Percentiles rank a stretch among this genome's conserved stretches.
These are phyloP conservation scores for Thuidium tamariscinum DNA, from an alignment of 225 moss, liverwort and hornwort genomes.

Conservation along the genomic window DNA sequence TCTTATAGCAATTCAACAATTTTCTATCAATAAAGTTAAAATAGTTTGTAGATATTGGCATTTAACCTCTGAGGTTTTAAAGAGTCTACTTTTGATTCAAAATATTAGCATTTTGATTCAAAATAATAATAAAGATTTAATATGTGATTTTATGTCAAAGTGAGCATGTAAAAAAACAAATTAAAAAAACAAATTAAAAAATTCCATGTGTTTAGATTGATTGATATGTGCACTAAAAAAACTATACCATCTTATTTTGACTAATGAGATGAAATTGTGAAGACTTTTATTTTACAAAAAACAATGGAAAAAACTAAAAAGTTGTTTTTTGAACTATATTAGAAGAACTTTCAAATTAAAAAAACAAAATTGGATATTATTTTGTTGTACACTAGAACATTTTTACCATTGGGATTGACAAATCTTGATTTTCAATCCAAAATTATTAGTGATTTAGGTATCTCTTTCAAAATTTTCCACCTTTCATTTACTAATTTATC, in stretches of 20 bases:
- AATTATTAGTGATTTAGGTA: neutral
- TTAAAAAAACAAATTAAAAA: neutral
- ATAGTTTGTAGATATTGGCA: neutral
- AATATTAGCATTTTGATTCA: too few species aligned
- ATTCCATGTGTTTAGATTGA: neutral
- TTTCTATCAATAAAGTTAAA: too few species aligned
- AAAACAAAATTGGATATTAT: neutral
- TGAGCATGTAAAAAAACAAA: accelerated
- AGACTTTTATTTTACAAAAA: neutral
- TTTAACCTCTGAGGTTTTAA: neutral
- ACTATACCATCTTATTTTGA: neutral
- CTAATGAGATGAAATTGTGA: neutral
- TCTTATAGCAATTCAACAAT: neutral
- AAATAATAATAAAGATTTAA: neutral
- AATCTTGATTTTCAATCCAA: neutral
- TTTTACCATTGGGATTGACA: neutral
- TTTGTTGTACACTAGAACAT: neutral
- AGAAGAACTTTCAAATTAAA: neutral
- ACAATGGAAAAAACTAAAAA: accelerated
- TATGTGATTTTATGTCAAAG: neutral
- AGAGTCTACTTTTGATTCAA: accelerated
- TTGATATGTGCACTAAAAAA: accelerated
- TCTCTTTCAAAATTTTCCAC: neutral
- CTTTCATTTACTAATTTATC: neutral
- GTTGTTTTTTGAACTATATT: neutral